These are phyloP conservation scores for Colletotrichum limetticola DNA, from an alignment of 2,329 filamentous ascomycete genomes.

Conservation along the genomic window DNA sequence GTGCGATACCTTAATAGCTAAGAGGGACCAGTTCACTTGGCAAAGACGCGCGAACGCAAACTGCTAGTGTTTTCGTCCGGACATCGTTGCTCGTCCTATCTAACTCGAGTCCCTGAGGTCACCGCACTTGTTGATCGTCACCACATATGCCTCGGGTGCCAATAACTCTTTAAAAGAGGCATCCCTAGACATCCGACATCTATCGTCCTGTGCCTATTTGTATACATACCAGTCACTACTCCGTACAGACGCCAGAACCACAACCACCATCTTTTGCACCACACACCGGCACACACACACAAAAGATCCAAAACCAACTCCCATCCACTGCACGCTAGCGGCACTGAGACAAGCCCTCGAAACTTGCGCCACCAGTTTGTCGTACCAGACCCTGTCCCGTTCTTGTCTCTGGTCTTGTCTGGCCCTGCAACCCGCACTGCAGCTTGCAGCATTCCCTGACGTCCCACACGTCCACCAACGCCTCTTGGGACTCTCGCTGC, in stretches of 20 bases:
- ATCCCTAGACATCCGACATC: not conserved
- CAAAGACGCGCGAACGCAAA: slow-evolving; percentile 1
- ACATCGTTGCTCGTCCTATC: slow-evolving; percentile 3
- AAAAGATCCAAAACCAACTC: slow-evolving; percentile 6
- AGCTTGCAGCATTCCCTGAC: slow-evolving; percentile 5
- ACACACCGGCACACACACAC: not conserved
- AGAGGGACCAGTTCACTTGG: not conserved
- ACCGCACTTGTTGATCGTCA: not conserved
- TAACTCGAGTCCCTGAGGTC: not conserved
- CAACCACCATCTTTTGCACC: not conserved
- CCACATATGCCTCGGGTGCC: not conserved
- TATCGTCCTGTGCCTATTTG: not conserved
- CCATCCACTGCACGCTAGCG: slow-evolving; percentile 9
- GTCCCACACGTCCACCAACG: not conserved
- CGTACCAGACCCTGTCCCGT: slow-evolving; percentile 18
- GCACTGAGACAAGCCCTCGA: slow-evolving; percentile 27
- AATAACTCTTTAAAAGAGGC: not conserved
- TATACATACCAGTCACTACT: too few species aligned
- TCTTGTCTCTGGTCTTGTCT: not conserved
- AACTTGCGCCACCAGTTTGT: slow-evolving; percentile 26
- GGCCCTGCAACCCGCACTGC: slow-evolving; percentile 8
- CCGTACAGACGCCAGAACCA: not conserved
- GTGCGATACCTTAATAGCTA: not conserved
- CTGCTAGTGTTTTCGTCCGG: not conserved
- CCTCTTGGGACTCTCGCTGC: not conserved